A percentile compares a stretch with the other conserved stretches of the same genome.
phyloP scores from a whole-genome alignment of 2,329 filamentous ascomycete species.

The Verticillium albo-atrum region DNA sequence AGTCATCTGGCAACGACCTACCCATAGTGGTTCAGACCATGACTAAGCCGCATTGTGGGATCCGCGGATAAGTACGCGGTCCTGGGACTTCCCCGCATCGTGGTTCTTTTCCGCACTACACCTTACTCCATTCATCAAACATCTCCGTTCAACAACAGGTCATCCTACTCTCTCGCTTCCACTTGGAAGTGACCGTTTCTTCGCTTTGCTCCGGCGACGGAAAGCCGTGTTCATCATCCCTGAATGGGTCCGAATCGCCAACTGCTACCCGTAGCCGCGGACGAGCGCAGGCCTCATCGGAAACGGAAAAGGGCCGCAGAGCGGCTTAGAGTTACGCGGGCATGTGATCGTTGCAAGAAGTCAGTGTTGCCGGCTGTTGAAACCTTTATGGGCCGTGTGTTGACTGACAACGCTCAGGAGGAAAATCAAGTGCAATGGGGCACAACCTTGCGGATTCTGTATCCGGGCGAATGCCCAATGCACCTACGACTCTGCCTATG shows the following conservation, averaged over 20 bases:
- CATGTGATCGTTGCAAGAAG: slow-evolving; percentile 44
- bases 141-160: neutral
- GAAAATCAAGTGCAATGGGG: slow-evolving; percentile 29
- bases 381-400: no score
- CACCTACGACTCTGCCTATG: slow-evolving; percentile 47
- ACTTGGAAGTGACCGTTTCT: neutral
- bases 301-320: slow-evolving; percentile 19
- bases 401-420: slow-evolving; percentile 16
- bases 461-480: slow-evolving; percentile 29
- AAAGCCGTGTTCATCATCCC: neutral
- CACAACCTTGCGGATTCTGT: slow-evolving; percentile 26
- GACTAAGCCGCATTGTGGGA: neutral
- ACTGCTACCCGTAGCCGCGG: neutral
- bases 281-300: neutral
- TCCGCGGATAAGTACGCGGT: neutral
- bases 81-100: neutral
- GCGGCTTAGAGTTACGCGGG: slow-evolving; percentile 37
- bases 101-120: neutral
- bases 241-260: neutral
- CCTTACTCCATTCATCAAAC: neutral
- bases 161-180: neutral
- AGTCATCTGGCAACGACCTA: neutral
- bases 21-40: neutral
- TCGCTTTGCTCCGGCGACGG: neutral
- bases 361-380: slow-evolving; percentile 18